Evolutionary conservation across 305 asterid species (phyloP).

Genomic region (Coffea humblotiana): DNA sequence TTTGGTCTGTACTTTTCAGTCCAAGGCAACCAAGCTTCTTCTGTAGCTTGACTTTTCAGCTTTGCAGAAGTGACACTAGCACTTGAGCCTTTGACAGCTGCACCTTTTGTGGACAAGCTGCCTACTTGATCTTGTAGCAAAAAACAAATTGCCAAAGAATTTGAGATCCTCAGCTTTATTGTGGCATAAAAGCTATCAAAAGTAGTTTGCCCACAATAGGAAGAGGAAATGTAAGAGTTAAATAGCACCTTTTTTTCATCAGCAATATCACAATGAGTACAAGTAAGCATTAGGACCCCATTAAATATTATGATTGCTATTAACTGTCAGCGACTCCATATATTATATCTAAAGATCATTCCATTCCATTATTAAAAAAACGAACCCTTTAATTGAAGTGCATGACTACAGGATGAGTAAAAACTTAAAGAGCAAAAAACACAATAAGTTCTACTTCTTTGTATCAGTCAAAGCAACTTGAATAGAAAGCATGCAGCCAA

Average conservation of each 20-base stretch:
- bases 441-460: background rate
- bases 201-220: background rate
- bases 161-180: background rate
- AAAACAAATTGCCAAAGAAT: conserved; percentile 6
- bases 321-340: background rate
- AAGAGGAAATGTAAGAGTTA: background rate
- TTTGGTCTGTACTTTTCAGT: conserved; percentile 86
- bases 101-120: conserved; percentile 26
- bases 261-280: background rate
- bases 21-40: conserved; percentile 66
- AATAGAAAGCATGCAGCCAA: background rate
- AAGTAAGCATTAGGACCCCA: background rate
- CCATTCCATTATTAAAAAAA: background rate
- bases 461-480: background rate
- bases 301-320: background rate
- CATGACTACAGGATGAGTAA: background rate
- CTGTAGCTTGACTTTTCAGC: conserved; percentile 41
- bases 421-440: background rate
- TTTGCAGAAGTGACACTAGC: conserved; percentile 42
- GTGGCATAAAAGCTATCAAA: conserved; percentile 3
- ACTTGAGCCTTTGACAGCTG: conserved; percentile 44
- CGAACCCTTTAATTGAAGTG: background rate
- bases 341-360: background rate
- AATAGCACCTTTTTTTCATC: background rate
- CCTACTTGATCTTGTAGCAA: conserved; percentile 39